Conservation (phyloP, 2,329 filamentous ascomycete species). For the Diaporthe citriasiana region DNA sequence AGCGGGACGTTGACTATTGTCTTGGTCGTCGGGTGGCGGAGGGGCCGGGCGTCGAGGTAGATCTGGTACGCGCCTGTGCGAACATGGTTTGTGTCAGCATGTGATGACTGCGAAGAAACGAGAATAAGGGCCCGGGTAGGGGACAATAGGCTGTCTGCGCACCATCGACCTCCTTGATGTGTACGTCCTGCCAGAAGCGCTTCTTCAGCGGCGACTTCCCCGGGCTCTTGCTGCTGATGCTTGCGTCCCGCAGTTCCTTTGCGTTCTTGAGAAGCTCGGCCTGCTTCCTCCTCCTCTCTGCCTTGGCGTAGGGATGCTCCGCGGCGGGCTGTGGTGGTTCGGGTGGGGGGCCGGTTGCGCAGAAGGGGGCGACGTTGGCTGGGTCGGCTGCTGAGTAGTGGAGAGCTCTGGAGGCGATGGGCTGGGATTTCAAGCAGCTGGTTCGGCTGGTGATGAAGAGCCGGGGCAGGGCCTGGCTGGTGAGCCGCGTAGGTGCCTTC, state of each 20-base stretch:
- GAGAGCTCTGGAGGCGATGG: constrained; percentile 25
- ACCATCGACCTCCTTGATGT: constrained; percentile 78
- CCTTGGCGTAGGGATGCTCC: constrained; percentile 56
- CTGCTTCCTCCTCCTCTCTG: constrained; percentile 67
- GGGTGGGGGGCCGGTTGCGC: constrained; percentile 72
- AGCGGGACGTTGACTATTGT: constrained; percentile 78
- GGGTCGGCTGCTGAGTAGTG: constrained; percentile 53
- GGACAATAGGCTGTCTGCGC: constrained; percentile 45
- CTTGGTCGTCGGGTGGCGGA: constrained; percentile 83
- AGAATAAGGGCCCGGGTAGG: not conserved
- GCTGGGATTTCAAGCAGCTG: not conserved
- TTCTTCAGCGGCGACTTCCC: constrained; percentile 63
- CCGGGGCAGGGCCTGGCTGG: constrained; percentile 18
- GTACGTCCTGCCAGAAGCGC: constrained; percentile 91
- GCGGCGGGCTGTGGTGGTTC: constrained; percentile 63
- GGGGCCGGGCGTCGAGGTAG: constrained; percentile 81
- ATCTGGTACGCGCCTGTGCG: constrained; percentile 67
- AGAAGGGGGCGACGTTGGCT: constrained; percentile 66
- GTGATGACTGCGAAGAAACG: not conserved
- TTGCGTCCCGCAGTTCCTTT: constrained; percentile 58
- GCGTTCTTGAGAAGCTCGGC: constrained; percentile 67
- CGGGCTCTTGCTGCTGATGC: constrained; percentile 38
- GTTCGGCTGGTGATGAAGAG: constrained; percentile 3
- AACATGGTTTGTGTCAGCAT: not conserved
- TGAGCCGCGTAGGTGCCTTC: constrained; percentile 35